Percentiles rank a stretch among this genome's conserved stretches.
These are phyloP conservation scores for Mentha longifolia DNA, from an alignment of 257 asterid species.

Conservation along the genomic window DNA sequence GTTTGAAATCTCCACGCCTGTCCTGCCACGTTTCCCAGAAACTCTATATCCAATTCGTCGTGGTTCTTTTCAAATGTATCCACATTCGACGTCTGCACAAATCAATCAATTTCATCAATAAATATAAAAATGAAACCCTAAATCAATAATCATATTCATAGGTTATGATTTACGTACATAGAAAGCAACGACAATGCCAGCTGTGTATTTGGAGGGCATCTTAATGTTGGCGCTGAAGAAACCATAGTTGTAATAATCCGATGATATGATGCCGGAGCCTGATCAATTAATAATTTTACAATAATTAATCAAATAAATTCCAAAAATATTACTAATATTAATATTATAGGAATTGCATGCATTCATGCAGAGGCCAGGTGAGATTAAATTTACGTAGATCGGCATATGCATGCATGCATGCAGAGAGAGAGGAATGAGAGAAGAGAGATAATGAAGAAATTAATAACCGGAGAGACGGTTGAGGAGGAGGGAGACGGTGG, in stretches of 20 bases:
- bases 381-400: too few relatives aligned
- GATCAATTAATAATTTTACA: not conserved
- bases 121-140: too few relatives aligned
- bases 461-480: constrained; percentile 68
- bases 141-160: too few relatives aligned
- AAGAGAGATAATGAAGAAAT: too few relatives aligned
- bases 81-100: constrained; percentile 71
- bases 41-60: constrained; percentile 90
- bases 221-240: constrained; percentile 89
- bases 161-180: constrained; percentile 44
- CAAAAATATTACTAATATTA: too few relatives aligned
- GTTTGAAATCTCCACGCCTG: constrained; percentile 94
- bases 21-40: constrained; percentile 76
- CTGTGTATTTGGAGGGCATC: constrained; percentile 80
- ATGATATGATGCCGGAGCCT: constrained; percentile 91
- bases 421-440: not conserved
- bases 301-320: too few relatives aligned
- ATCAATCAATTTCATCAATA: not conserved
- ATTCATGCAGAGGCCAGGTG: too few relatives aligned
- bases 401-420: too few relatives aligned
- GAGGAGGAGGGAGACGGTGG: constrained; percentile 71
- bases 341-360: too few relatives aligned
- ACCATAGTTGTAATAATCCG: constrained; percentile 84
- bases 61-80: constrained; percentile 92
- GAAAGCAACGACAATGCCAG: constrained; percentile 91